These are phyloP conservation scores for Oryza officinalis DNA, from an alignment of 176 grass and related monocot species.

Conservation along the genomic window DNA sequence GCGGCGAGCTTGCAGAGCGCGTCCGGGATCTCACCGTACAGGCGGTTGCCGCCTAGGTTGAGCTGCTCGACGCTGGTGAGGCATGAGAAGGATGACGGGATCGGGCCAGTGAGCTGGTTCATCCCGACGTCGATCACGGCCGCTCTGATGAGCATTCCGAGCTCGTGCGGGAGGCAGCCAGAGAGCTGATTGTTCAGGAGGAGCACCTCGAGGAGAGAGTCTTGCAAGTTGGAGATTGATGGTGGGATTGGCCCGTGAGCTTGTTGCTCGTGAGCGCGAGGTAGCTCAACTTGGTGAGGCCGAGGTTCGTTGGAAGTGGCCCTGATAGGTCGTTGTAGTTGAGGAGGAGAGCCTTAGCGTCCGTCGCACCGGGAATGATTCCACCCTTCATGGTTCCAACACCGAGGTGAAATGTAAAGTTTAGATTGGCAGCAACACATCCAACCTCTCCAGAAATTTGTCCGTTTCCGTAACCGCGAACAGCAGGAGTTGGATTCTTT, in stretches of 20 bases:
- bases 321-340: conserved; percentile 29
- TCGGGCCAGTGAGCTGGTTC: too few species aligned
- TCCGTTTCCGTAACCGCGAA: too few species aligned
- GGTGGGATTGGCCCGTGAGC: conserved; percentile 56
- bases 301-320: neutral
- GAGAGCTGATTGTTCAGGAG: conserved; percentile 62
- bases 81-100: conserved; percentile 65
- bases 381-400: too few species aligned
- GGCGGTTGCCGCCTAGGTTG: conserved; percentile 37
- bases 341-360: conserved; percentile 24
- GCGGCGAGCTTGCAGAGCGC: conserved; percentile 52
- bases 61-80: conserved; percentile 71
- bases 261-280: conserved; percentile 68
- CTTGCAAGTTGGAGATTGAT: conserved; percentile 25
- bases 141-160: conserved; percentile 57
- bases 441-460: too few species aligned
- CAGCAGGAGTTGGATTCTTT: too few species aligned
- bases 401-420: too few species aligned
- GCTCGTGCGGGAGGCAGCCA: conserved; percentile 9
- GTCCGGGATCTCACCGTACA: conserved; percentile 66
- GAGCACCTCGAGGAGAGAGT: conserved; percentile 51
- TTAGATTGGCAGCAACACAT: too few species aligned
- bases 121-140: conserved; percentile 71
- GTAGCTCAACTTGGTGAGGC: conserved; percentile 16
- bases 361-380: rapidly evolving